A percentile compares a stretch with the other conserved stretches of the same genome.
phyloP scores from a whole-genome alignment of 225 moss, liverwort and hornwort species.

The Lunularia cruciata region DNA sequence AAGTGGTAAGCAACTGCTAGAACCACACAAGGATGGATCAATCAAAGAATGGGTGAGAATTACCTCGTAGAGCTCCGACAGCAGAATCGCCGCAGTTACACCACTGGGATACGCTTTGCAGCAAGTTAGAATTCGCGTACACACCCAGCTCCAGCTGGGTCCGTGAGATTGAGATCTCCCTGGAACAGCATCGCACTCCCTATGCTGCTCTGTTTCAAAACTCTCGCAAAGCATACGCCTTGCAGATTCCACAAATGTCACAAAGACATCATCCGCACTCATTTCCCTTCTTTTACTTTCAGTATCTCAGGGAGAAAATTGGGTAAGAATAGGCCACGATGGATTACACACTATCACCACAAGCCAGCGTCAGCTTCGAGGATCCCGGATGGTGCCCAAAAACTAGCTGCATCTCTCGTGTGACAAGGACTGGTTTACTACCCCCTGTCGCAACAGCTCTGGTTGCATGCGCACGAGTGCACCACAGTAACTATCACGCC shows the following conservation, averaged over 20 bases:
- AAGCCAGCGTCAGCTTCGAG: not conserved
- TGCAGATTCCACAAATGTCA: conserved; percentile 45
- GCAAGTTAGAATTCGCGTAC: conserved; percentile 44
- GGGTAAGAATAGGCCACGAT: no score
- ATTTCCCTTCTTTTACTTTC: conserved; percentile 21
- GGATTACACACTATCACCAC: not conserved
- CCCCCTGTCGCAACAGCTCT: not conserved
- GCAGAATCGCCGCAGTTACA: conserved; percentile 54
- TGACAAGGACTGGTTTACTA: not conserved
- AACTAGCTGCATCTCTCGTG: conserved; percentile 6
- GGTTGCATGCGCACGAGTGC: not conserved
- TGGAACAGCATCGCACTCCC: conserved; percentile 12
- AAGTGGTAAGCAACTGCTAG: no score
- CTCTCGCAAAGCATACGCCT: conserved; percentile 45
- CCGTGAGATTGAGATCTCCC: conserved; percentile 21
- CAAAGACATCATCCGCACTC: conserved; percentile 50
- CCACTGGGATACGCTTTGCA: conserved; percentile 56
- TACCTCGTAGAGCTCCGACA: conserved; percentile 56
- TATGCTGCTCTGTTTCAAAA: conserved; percentile 38
- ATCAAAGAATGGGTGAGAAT: no score
- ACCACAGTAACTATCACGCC: not conserved
- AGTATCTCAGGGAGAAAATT: not conserved
- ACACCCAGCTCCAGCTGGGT: conserved; percentile 60
- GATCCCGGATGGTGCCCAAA: conserved; percentile 3
- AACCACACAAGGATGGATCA: no score